Evolutionary conservation across 345 rosid genomes (phyloP).

Genomic region (Geranium rotundifolium): DNA sequence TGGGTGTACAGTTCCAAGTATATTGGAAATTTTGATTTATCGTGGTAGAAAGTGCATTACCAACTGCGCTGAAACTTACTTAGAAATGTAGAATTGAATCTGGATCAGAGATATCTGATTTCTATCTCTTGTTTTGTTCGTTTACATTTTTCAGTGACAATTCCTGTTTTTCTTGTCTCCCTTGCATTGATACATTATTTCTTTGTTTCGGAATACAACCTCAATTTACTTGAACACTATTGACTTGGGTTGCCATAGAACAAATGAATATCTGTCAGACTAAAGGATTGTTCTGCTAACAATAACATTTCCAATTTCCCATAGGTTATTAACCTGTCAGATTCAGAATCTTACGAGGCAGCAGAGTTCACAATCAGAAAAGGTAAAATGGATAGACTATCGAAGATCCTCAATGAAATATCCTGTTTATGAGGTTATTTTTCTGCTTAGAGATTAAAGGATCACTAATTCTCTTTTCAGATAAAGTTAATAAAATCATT

Average conservation of each 20-base stretch:
- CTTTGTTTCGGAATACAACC: constrained; percentile 1
- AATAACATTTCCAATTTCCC: constrained; percentile 11
- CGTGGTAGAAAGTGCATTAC: no score
- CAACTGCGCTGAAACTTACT: neutral
- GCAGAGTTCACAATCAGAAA: constrained; percentile 39
- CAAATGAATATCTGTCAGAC: neutral
- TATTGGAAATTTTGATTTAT: no score
- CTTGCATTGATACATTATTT: neutral
- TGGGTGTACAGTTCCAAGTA: neutral
- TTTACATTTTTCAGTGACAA: neutral
- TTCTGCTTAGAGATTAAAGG: no score
- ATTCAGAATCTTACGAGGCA: constrained; percentile 34
- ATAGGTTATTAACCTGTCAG: constrained; percentile 38
- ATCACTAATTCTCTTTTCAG: no score
- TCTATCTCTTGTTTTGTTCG: neutral
- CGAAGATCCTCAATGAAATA: no score
- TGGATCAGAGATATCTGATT: neutral
- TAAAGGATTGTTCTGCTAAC: constrained; percentile 6
- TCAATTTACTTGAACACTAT: neutral
- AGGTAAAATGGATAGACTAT: constrained; percentile 34
- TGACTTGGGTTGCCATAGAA: neutral
- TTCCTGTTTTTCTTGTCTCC: neutral
- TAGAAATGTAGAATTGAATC: no score
- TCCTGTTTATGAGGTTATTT: no score
- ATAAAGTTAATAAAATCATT: neutral